Evolutionary conservation across 2,329 filamentous ascomycete species (phyloP).

Genomic region (Penicillium brevicompactum): DNA sequence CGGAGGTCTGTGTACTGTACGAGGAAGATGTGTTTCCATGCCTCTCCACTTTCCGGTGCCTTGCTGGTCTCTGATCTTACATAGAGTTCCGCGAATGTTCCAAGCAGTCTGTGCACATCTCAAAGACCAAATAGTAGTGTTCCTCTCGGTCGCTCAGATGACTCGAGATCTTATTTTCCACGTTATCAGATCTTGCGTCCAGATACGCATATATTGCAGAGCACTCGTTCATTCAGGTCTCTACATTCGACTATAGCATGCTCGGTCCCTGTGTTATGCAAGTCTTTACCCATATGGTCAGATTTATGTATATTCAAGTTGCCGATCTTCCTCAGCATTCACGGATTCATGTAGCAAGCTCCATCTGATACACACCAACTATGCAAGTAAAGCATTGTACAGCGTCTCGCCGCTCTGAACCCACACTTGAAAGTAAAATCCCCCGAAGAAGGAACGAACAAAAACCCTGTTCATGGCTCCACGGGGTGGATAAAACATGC

Average conservation of each 20-base stretch:
- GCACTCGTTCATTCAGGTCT: not conserved
- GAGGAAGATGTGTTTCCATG: constrained; percentile 21
- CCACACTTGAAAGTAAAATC: not conserved
- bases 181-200: constrained; percentile 14
- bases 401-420: not conserved
- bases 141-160: not conserved
- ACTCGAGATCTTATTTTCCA: not conserved
- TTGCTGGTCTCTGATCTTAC: constrained; percentile 1
- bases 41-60: constrained; percentile 18
- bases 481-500: constrained; percentile 11
- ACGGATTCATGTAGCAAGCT: not conserved
- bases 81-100: not conserved
- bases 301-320: not conserved
- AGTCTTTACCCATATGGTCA: not conserved
- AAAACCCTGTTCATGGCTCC: not conserved
- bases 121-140: constrained; percentile 3
- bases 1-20: constrained; percentile 12
- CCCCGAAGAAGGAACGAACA: not conserved
- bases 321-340: not conserved
- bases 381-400: not conserved
- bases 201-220: not conserved
- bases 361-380: not conserved
- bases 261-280: not conserved
- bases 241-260: not conserved
- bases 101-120: constrained; percentile 7